phyloP scores from a whole-genome alignment of 805 yeast genomes.

The Wickerhamiella sorbophila region DNA sequence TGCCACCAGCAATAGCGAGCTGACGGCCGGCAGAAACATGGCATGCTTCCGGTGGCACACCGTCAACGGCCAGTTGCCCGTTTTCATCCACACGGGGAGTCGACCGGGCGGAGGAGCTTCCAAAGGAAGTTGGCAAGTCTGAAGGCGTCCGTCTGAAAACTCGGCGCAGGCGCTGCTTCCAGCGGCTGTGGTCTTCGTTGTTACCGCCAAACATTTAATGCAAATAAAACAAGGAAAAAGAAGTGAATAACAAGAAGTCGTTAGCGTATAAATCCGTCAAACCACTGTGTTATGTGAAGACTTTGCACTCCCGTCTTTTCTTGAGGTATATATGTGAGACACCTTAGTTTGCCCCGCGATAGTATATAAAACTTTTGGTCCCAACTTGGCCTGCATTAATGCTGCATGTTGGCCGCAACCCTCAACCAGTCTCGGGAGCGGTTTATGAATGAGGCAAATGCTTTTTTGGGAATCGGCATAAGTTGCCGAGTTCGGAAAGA shows the following conservation, averaged over 20 bases:
- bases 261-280: neutral
- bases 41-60: neutral
- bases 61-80: neutral
- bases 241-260: neutral
- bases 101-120: neutral
- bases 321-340: neutral
- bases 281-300: neutral
- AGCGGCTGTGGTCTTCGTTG: neutral
- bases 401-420: no score
- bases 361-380: no score
- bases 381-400: no score
- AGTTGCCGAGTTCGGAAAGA: no score
- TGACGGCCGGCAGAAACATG: neutral
- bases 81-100: neutral
- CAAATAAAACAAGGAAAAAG: neutral
- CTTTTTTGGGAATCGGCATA: no score
- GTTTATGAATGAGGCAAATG: no score
- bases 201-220: neutral
- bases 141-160: neutral
- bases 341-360: neutral
- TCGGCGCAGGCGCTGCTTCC: neutral
- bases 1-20: neutral
- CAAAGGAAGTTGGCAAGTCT: conserved; percentile 2
- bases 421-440: no score
- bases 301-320: no score